Percentiles rank a stretch among this genome's conserved stretches.
phyloP scores from a whole-genome alignment of 2,329 filamentous ascomycete species.

The Xylariaceae sp. region DNA sequence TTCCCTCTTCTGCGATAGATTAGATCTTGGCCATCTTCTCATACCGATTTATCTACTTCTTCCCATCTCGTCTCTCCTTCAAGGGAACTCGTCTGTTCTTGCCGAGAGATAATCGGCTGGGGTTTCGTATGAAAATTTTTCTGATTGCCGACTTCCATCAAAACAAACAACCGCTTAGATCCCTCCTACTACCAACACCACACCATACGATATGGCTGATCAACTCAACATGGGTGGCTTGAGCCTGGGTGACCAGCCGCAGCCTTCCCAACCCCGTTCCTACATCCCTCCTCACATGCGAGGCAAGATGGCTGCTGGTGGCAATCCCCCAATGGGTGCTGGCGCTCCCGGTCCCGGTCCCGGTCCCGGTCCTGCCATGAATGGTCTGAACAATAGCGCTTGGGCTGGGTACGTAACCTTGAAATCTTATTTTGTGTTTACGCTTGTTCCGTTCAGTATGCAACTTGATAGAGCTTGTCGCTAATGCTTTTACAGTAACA shows the following conservation, averaged over 20 bases:
- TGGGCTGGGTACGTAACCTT: constrained; percentile 60
- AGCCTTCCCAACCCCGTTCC: constrained; percentile 57
- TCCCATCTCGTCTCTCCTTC: constrained; percentile 4
- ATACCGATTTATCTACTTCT: constrained; percentile 3
- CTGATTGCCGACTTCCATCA: constrained; percentile 10
- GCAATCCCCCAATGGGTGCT: constrained; percentile 35
- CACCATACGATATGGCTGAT: constrained; percentile 68
- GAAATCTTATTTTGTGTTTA: background rate
- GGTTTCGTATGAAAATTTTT: constrained; percentile 11
- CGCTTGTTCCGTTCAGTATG: constrained; percentile 1
- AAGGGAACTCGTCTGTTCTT: background rate
- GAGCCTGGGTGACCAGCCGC: constrained; percentile 58
- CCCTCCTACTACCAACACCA: constrained; percentile 9
- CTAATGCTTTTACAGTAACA: constrained; percentile 44
- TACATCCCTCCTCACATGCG: constrained; percentile 89
- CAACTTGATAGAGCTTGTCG: constrained; percentile 1
- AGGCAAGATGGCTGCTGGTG: constrained; percentile 50
- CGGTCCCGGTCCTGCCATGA: constrained; percentile 43
- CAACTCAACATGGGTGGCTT: constrained; percentile 82
- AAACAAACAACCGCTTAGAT: constrained; percentile 16
- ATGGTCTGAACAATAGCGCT: constrained; percentile 63
- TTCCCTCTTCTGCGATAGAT: constrained; percentile 6
- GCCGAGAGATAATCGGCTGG: background rate
- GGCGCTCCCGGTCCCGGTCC: constrained; percentile 39
- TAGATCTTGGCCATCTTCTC: background rate